A percentile compares a stretch with the other conserved stretches of the same genome.
Conservation (phyloP, 306 rosid species). For the Rosa lucieae region DNA sequence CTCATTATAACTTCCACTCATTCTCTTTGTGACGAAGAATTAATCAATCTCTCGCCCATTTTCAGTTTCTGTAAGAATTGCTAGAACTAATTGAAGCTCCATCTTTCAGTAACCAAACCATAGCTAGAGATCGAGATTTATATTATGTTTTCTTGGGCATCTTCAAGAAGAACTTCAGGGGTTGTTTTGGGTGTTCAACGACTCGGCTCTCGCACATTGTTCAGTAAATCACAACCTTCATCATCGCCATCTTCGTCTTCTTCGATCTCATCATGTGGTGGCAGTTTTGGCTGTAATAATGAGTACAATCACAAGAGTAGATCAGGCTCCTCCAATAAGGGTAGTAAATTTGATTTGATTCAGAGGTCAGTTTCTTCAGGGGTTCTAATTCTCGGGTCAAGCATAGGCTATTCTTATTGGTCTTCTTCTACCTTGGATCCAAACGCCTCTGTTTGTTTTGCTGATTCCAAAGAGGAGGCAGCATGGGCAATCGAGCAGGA, state of each 20-base stretch:
- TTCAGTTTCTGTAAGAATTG: not conserved
- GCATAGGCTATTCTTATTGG: slow-evolving; percentile 45
- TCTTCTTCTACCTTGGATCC: slow-evolving; percentile 36
- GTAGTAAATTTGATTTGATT: slow-evolving; percentile 21
- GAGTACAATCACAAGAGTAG: slow-evolving; percentile 1
- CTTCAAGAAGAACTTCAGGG: slow-evolving; percentile 31
- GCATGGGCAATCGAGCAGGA: slow-evolving; percentile 10
- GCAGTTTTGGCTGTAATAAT: slow-evolving; percentile 6
- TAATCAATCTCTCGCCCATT: not conserved
- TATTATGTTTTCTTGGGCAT: slow-evolving; percentile 55
- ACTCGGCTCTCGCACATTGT: slow-evolving; percentile 26
- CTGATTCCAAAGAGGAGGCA: slow-evolving; percentile 35
- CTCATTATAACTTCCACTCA: not conserved
- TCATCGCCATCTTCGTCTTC: slow-evolving; percentile 27
- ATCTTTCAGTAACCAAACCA: not conserved
- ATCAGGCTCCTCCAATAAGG: not conserved
- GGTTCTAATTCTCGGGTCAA: slow-evolving; percentile 44
- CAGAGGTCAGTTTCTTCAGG: slow-evolving; percentile 45
- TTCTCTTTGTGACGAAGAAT: not conserved
- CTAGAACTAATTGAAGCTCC: not conserved
- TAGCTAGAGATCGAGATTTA: slow-evolving; percentile 11
- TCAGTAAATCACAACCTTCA: slow-evolving; percentile 38
- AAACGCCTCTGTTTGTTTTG: slow-evolving; percentile 32
- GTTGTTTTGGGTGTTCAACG: slow-evolving; percentile 10
- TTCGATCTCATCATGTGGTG: slow-evolving; percentile 8